Evolutionary conservation across 179 eudicot species (phyloP).

Genomic region (Vitellaria paradoxa): DNA sequence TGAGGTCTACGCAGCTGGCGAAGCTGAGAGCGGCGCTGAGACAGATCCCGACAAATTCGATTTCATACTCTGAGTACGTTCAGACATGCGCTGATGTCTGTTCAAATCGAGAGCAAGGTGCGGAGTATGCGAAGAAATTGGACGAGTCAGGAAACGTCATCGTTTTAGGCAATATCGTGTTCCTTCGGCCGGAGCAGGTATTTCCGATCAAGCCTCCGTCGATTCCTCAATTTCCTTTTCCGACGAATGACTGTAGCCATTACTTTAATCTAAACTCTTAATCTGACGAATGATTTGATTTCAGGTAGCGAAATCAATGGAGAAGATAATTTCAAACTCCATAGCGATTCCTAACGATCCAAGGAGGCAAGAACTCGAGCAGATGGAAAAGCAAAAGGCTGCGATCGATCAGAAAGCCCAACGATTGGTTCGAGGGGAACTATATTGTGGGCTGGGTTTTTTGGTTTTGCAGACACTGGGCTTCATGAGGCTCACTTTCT

Average conservation of each 20-base stretch:
- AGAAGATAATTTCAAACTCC: conserved; percentile 34
- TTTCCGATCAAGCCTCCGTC: too few species aligned
- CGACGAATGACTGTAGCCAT: too few species aligned
- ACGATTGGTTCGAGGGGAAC: conserved; percentile 35
- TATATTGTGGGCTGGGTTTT: conserved; percentile 62
- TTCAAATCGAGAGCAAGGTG: conserved; percentile 25
- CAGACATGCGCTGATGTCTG: conserved; percentile 32
- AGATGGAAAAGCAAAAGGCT: conserved; percentile 40
- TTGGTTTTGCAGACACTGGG: conserved; percentile 47
- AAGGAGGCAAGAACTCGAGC: conserved; percentile 40
- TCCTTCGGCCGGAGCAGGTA: conserved; percentile 44
- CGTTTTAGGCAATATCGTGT: conserved; percentile 42
- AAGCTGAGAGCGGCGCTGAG: conserved; percentile 35
- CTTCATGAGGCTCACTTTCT: conserved; percentile 70
- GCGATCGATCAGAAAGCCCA: conserved; percentile 45
- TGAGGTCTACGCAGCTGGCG: conserved; percentile 34
- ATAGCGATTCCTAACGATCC: conserved; percentile 52
- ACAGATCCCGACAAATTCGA: conserved; percentile 21
- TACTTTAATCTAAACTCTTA: too few species aligned
- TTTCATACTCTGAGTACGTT: conserved; percentile 39
- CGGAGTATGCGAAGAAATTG: conserved; percentile 48
- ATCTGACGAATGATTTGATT: neutral
- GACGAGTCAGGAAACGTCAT: conserved; percentile 53
- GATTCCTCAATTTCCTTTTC: too few species aligned
- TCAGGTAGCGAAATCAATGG: conserved; percentile 58